Evolutionary conservation across 1,284 basidiomycete species (phyloP).

Genomic region (Malassezia pachydermatis): DNA sequence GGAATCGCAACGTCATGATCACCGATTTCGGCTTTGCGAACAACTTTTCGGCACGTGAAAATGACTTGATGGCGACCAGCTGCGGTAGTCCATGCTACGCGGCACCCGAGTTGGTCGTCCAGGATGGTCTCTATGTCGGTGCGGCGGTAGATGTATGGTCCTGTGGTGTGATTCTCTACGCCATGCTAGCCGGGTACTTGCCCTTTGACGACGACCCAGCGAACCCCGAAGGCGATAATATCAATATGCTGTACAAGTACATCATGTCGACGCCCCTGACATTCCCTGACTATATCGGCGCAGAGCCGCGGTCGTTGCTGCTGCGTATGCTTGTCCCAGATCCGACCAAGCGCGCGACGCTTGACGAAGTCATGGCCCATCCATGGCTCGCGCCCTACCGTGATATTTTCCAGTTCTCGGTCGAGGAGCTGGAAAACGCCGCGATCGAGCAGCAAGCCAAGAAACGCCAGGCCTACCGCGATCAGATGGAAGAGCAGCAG

Average conservation of each 20-base stretch:
- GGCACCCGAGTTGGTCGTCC: conserved; percentile 96
- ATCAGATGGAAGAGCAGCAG: conserved; percentile 46
- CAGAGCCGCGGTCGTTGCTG: conserved; percentile 43
- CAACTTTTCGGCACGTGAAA: conserved; percentile 65
- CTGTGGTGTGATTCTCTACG: conserved; percentile 96
- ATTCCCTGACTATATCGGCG: conserved; percentile 46
- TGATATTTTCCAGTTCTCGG: conserved; percentile 45
- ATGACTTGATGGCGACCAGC: conserved; percentile 96
- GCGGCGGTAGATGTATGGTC: conserved; percentile 99
- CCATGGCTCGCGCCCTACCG: conserved; percentile 45
- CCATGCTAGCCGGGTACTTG: conserved; percentile 96
- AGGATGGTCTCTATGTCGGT: conserved; percentile 91
- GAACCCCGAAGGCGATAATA: conserved; percentile 98
- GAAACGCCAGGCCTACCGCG: conserved; percentile 44
- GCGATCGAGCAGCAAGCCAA: conserved; percentile 47
- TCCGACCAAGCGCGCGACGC: conserved; percentile 32
- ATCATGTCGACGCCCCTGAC: conserved; percentile 58
- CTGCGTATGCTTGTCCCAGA: conserved; percentile 46
- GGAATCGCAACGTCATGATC: conserved; percentile 96
- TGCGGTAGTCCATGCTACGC: conserved; percentile 98
- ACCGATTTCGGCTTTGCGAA: conserved; percentile 99
- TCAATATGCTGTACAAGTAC: conserved; percentile 98
- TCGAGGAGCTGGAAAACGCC: conserved; percentile 44
- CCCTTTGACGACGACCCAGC: conserved; percentile 99
- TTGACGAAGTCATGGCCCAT: conserved; percentile 45